These are phyloP conservation scores for Geranium brycei DNA, from an alignment of 345 rosid species.

Conservation along the genomic window DNA sequence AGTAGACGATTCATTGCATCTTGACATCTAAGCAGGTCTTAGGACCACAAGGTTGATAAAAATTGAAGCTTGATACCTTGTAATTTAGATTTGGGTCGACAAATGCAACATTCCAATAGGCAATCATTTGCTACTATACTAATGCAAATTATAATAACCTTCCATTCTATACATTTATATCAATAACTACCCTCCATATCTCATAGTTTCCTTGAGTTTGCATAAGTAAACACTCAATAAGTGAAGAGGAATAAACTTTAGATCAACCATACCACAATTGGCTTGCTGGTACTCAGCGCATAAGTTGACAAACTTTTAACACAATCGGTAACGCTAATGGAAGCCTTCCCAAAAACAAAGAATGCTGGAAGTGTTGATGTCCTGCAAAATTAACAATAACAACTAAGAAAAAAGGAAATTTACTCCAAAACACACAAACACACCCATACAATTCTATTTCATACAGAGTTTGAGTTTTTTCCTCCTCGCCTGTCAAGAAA, in stretches of 20 bases:
- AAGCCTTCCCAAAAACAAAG: slow-evolving; percentile 70
- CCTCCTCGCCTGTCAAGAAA: not conserved
- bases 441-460: not conserved
- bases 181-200: not conserved
- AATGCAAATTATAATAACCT: not conserved
- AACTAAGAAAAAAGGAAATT: not conserved
- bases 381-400: slow-evolving; percentile 27
- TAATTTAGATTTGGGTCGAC: too few relatives aligned
- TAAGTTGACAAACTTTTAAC: slow-evolving; percentile 28
- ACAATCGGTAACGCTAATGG: slow-evolving; percentile 33
- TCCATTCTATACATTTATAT: not conserved
- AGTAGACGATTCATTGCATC: not conserved
- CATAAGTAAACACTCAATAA: not conserved
- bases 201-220: not conserved
- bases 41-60: not conserved
- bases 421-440: not conserved
- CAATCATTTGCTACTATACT: not conserved
- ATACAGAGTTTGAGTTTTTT: too few relatives aligned
- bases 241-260: not conserved
- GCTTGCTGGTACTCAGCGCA: slow-evolving; percentile 29
- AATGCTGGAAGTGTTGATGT: slow-evolving; percentile 73
- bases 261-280: slow-evolving; percentile 39
- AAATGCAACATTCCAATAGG: not conserved
- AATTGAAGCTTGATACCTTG: not conserved
- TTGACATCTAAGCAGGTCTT: not conserved